Evolutionary conservation across 345 rosid genomes (phyloP).

Genomic region (Atalantia buxifolia): DNA sequence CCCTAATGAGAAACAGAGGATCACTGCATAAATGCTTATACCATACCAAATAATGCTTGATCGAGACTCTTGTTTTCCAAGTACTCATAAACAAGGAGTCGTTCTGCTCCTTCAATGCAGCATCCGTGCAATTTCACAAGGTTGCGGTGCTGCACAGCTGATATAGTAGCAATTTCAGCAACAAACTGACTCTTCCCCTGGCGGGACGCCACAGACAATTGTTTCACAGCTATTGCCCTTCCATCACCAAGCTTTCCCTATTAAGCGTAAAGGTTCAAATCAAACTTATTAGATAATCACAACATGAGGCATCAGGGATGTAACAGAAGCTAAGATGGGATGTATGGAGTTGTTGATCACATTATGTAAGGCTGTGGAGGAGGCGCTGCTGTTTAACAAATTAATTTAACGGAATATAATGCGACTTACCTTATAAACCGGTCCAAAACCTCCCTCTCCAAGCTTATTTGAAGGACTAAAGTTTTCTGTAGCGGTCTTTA

Average conservation of each 20-base stretch:
- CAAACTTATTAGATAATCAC: neutral
- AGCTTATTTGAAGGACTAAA: slow-evolving; percentile 42
- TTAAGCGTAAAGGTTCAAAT: neutral
- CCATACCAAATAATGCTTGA: slow-evolving; percentile 40
- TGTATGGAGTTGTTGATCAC: too few relatives aligned
- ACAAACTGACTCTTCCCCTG: slow-evolving; percentile 23
- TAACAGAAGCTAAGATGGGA: too few relatives aligned
- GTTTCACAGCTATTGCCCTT: slow-evolving; percentile 8
- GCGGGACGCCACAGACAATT: slow-evolving; percentile 14
- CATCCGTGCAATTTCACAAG: slow-evolving; percentile 55
- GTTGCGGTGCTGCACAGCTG: slow-evolving; percentile 50
- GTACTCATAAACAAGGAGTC: slow-evolving; percentile 51
- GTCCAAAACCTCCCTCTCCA: slow-evolving; percentile 90
- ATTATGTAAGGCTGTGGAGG: too few relatives aligned
- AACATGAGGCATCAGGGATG: too few relatives aligned
- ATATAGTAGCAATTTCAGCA: slow-evolving; percentile 22
- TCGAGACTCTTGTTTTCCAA: slow-evolving; percentile 57
- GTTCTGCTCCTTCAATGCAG: slow-evolving; percentile 39
- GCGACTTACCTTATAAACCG: slow-evolving; percentile 58
- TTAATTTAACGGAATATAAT: neutral
- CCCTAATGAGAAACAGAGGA: too few relatives aligned
- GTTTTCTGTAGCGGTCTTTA: slow-evolving; percentile 6
- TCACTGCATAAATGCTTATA: neutral
- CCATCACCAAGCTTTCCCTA: slow-evolving; percentile 13
- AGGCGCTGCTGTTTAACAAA: too few relatives aligned